These are phyloP conservation scores for Aspergillus tanneri DNA, from an alignment of 2,329 filamentous ascomycete genomes.

Conservation along the genomic window DNA sequence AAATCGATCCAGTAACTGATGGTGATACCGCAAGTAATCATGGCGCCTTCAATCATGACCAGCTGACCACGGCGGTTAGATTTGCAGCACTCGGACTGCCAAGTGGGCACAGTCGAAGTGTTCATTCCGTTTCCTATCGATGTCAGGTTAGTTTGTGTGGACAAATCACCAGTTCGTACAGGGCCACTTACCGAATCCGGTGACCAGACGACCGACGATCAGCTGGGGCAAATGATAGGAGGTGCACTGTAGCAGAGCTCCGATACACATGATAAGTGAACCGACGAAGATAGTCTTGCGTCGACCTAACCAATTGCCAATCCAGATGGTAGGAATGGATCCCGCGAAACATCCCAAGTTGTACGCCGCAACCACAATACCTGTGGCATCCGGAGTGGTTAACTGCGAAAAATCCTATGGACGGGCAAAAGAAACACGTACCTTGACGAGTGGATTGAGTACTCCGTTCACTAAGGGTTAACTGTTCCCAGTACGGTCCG, in stretches of 20 bases:
- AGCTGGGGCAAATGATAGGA: constrained; percentile 51
- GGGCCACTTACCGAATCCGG: constrained; percentile 46
- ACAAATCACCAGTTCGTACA: neutral
- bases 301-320: constrained; percentile 54
- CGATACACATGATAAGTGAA: constrained; percentile 51
- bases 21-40: constrained; percentile 54
- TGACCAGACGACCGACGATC: constrained; percentile 53
- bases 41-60: constrained; percentile 54
- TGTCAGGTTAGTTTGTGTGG: neutral
- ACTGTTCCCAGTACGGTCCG: constrained; percentile 14
- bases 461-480: constrained; percentile 19
- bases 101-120: constrained; percentile 53
- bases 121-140: constrained; percentile 48
- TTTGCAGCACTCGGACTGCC: constrained; percentile 54
- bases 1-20: constrained; percentile 54
- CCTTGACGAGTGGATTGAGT: constrained; percentile 40
- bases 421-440: constrained; percentile 11
- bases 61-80: constrained; percentile 52
- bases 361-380: constrained; percentile 45
- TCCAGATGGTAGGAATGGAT: constrained; percentile 51
- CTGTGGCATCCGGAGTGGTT: constrained; percentile 18
- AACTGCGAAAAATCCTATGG: neutral
- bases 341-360: constrained; percentile 54
- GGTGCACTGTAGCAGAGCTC: constrained; percentile 49
- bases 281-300: constrained; percentile 52